Percentiles rank a stretch among this genome's conserved stretches.
phyloP scores from a whole-genome alignment of 129 eudicot genomes.

The Arctium lappa region DNA sequence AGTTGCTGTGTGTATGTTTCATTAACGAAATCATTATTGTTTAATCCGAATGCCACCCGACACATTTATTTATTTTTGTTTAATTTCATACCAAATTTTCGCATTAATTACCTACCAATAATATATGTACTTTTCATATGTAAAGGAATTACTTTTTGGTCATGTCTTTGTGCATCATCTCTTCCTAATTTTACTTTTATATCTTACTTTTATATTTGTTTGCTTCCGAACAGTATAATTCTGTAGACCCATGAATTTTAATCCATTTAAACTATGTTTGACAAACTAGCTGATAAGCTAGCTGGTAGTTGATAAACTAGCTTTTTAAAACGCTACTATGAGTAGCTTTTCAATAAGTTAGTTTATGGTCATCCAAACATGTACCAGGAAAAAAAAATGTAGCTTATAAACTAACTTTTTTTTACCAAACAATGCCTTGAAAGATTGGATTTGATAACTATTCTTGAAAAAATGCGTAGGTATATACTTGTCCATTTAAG shows the following conservation, averaged over 20 bases:
- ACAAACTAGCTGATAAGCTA: too few species aligned
- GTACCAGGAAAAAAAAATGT: too few species aligned
- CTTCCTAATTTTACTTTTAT: background rate
- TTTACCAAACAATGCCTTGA: background rate
- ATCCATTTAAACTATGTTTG: too few species aligned
- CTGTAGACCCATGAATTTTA: too few species aligned
- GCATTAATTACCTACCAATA: constrained; percentile 19
- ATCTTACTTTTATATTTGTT: too few species aligned
- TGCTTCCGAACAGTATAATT: too few species aligned
- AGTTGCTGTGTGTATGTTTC: constrained; percentile 26
- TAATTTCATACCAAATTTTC: constrained; percentile 3
- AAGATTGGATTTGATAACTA: background rate
- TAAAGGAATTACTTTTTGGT: background rate
- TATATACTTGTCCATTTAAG: background rate
- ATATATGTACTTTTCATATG: background rate
- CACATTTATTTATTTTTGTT: constrained; percentile 35
- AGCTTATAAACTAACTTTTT: too few species aligned
- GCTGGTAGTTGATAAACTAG: too few species aligned
- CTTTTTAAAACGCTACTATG: too few species aligned
- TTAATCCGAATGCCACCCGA: constrained; percentile 27
- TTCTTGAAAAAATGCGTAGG: too few species aligned
- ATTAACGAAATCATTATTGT: constrained; percentile 7
- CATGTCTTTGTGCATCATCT: background rate
- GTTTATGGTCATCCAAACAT: too few species aligned
- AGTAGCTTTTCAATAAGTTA: too few species aligned